Evolutionary conservation across 2,329 filamentous ascomycete species (phyloP).

Genomic region (Sporothrix brasiliensis): DNA sequence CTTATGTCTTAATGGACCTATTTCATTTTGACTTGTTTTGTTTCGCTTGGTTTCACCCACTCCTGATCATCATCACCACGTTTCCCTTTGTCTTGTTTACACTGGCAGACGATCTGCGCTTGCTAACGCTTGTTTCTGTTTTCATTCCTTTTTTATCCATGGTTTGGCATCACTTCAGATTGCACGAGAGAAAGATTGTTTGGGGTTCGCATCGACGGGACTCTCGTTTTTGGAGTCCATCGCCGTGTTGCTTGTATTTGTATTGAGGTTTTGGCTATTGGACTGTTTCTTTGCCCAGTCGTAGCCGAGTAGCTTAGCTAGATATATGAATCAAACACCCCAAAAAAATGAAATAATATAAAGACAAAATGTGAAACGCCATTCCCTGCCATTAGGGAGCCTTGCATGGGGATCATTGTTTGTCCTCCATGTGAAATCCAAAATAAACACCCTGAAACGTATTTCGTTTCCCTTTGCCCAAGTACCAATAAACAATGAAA

Average conservation of each 20-base stretch:
- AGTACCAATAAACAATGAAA: slow-evolving; percentile 10
- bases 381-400: slow-evolving; percentile 13
- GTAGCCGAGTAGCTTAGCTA: background rate
- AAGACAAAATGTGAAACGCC: background rate
- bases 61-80: background rate
- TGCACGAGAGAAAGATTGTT: slow-evolving; percentile 3
- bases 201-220: slow-evolving; percentile 20
- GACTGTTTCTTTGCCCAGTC: background rate
- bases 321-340: slow-evolving; percentile 8
- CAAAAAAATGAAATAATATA: background rate
- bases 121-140: background rate
- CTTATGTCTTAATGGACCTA: background rate
- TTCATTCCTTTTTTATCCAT: background rate
- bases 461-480: slow-evolving; percentile 4
- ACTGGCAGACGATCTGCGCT: background rate
- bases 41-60: background rate
- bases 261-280: background rate
- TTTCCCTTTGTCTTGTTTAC: slow-evolving; percentile 7
- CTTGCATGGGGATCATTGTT: slow-evolving; percentile 16
- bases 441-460: background rate
- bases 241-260: background rate
- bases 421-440: slow-evolving; percentile 4
- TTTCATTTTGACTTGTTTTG: background rate
- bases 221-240: background rate
- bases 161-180: background rate